phyloP scores from a whole-genome alignment of 768 basidiomycete species.

The Rossbeevera mucosa region DNA sequence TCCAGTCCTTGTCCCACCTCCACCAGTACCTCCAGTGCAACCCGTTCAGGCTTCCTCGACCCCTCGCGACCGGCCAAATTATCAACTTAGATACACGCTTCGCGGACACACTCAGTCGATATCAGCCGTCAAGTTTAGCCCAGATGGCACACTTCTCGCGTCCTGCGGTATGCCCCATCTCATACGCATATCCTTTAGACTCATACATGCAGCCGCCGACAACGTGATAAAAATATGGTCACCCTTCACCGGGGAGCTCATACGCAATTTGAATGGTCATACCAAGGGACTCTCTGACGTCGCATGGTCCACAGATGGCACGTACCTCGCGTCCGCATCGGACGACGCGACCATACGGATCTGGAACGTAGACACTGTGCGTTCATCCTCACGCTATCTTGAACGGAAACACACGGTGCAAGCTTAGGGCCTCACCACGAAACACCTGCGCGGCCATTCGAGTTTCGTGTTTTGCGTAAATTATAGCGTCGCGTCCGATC shows the following conservation, averaged over 20 bases:
- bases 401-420: not conserved
- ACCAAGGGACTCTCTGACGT: conserved; percentile 84
- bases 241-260: conserved; percentile 70
- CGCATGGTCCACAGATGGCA: conserved; percentile 81
- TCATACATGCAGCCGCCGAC: conserved; percentile 58
- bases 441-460: conserved; percentile 74
- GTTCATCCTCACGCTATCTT: conserved; percentile 25
- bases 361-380: conserved; percentile 80
- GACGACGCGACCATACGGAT: conserved; percentile 88
- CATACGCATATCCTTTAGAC: not conserved
- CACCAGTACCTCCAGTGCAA: conserved; percentile 29
- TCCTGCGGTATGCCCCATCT: conserved; percentile 66
- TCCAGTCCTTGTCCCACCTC: conserved; percentile 35
- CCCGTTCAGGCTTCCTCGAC: conserved; percentile 37
- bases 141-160: conserved; percentile 78
- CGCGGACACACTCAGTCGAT: conserved; percentile 78
- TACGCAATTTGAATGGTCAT: conserved; percentile 71
- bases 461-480: conserved; percentile 91
- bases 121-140: conserved; percentile 88
- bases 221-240: conserved; percentile 80
- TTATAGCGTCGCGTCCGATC: conserved; percentile 81
- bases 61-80: conserved; percentile 50
- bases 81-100: conserved; percentile 62
- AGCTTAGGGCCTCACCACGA: conserved; percentile 61
- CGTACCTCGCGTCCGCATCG: conserved; percentile 82